Evolutionary conservation across 192 early-diverging fungal species (phyloP), one percentile per base, ranked within the genome.

Genomic region (Rhizoclosmatium globosum): DNA sequence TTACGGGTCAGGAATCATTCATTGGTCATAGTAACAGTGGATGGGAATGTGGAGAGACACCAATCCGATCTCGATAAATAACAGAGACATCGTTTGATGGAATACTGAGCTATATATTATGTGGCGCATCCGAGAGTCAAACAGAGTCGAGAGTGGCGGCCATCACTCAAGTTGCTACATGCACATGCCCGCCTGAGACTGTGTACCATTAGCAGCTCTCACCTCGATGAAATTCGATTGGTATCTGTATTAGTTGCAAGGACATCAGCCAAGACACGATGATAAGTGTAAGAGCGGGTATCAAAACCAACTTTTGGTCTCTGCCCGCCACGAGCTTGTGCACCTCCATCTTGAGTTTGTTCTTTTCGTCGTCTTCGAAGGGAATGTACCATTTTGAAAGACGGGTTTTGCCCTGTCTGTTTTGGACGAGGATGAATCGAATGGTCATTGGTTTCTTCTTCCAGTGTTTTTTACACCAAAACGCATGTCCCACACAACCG

Each of bases 331-430:
- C 92, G 31, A 97, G 90, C 64, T 94, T 94, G 84, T 99, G 98
- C 6, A 99, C 96, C 65, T 98, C 95, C 19, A 92, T 92, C 80
- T 98, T 98, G 59, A 99, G 88, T 81, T 96, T 96, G 42, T 88
- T 85, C 80, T 96, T 97, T 83, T 99, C 98, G 47, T 95, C 93
- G 83, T 98, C 98, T 64, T 94, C 93, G 69, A 95, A 95, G 23
- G 92, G 93, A 47, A 94, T 92, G 87, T 98, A 99, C 97, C 97
- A 99, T 80, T 99, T 99, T 39, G 94, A 91, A 47, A 99, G 87
- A 74, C 98, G 84, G 3, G 98, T 99, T 87, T 99, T 99, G 45
- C 98, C 98, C 79, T 99, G 98, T 7, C 98, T 90, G 84, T 99
- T 99, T 81, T 99, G 98, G 4, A 99, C 98, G 4, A 99, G 87